Evolutionary conservation across 345 rosid genomes (phyloP).

Genomic region (Populus ilicifolia): DNA sequence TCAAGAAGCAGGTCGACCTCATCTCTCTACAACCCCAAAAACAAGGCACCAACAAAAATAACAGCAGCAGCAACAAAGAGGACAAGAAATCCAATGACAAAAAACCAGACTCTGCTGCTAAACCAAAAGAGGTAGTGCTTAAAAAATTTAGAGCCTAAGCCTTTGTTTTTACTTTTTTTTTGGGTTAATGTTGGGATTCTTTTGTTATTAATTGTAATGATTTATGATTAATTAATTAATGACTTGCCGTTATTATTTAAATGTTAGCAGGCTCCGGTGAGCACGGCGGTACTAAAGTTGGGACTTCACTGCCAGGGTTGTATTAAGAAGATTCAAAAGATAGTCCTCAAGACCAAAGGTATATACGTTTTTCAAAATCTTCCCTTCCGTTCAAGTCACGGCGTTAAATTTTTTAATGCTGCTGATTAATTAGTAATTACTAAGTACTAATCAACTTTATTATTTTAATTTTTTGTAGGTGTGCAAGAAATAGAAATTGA

Average conservation of each 20-base stretch:
- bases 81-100: conserved; percentile 12
- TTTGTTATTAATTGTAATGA: not conserved
- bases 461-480: conserved; percentile 32
- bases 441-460: not conserved
- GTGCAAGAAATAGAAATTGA: conserved; percentile 46
- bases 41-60: conserved; percentile 24
- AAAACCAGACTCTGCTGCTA: conserved; percentile 34
- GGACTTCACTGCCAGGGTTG: conserved; percentile 71
- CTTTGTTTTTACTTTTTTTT: no score
- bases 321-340: conserved; percentile 52
- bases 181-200: not conserved
- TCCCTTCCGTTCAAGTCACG: not conserved
- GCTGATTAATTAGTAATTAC: not conserved
- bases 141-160: not conserved
- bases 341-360: conserved; percentile 56
- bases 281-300: conserved; percentile 62
- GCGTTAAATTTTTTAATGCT: not conserved
- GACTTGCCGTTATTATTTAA: not conserved
- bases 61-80: conserved; percentile 21
- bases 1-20: conserved; percentile 63
- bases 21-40: conserved; percentile 77
- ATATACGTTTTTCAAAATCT: not conserved
- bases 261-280: conserved; percentile 45
- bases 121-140: conserved; percentile 43
- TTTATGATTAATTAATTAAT: not conserved